Conservation (phyloP, 306 rosid species). For the Hippophae gyantsensis region DNA sequence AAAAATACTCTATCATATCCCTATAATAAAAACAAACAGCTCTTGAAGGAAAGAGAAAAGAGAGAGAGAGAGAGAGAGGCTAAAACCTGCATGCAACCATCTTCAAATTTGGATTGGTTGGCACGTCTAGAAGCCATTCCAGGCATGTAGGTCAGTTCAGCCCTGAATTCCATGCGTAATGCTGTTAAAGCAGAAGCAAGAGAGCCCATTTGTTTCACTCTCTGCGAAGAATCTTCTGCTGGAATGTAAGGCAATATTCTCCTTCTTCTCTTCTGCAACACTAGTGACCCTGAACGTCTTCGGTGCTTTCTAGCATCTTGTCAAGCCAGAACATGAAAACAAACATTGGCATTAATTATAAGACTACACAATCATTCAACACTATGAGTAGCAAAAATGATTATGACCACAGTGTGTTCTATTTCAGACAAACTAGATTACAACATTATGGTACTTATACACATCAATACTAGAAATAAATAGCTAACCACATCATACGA, state of each 20-base stretch:
- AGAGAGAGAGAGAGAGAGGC: background rate
- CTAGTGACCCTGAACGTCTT: constrained; percentile 46
- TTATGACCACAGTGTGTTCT: background rate
- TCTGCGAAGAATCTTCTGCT: constrained; percentile 43
- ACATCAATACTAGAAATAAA: too few species aligned
- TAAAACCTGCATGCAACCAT: constrained; percentile 83
- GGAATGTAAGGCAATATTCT: constrained; percentile 61
- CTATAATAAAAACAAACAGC: background rate
- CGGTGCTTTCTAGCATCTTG: constrained; percentile 58
- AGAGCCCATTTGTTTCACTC: constrained; percentile 73
- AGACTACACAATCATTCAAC: background rate
- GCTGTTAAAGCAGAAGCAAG: constrained; percentile 69
- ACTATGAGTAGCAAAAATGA: background rate
- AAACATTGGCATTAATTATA: background rate
- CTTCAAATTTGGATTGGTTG: constrained; percentile 46
- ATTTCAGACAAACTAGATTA: too few species aligned
- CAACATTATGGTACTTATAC: too few species aligned
- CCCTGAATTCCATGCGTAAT: constrained; percentile 52
- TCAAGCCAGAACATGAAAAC: constrained; percentile 13
- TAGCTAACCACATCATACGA: too few species aligned
- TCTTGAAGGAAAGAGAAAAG: background rate
- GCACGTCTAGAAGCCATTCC: constrained; percentile 64
- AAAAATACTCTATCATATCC: background rate
- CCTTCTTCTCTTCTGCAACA: constrained; percentile 61
- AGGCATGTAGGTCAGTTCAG: constrained; percentile 47